phyloP scores from a whole-genome alignment of 2,329 filamentous ascomycete genomes.

The Aspergillus aculeatus region DNA sequence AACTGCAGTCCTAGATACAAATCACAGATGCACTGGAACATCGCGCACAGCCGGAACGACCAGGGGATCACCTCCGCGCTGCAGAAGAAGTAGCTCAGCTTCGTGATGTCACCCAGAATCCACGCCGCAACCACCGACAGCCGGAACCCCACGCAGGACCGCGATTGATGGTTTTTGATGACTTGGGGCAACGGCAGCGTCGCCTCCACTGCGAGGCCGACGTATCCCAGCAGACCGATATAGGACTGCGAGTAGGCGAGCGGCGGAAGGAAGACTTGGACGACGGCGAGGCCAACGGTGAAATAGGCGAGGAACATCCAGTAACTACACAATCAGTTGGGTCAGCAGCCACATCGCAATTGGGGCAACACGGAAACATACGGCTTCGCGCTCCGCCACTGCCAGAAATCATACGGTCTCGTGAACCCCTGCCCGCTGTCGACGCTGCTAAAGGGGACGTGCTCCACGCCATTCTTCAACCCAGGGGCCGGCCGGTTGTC shows the following conservation, averaged over 20 bases:
- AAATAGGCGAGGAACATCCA: constrained; percentile 60
- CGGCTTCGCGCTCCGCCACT: constrained; percentile 57
- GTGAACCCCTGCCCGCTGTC: constrained; percentile 29
- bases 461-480: constrained; percentile 40
- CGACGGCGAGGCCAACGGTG: constrained; percentile 46
- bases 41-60: constrained; percentile 50
- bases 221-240: constrained; percentile 45
- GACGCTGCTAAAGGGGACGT: constrained; percentile 40
- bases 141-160: constrained; percentile 51
- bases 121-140: constrained; percentile 49
- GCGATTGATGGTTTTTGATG: constrained; percentile 47
- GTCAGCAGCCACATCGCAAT: constrained; percentile 2
- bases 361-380: constrained; percentile 30
- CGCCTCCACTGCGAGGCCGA: constrained; percentile 50
- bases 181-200: constrained; percentile 50
- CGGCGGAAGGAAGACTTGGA: constrained; percentile 55
- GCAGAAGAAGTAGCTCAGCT: constrained; percentile 52
- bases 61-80: constrained; percentile 45
- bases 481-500: constrained; percentile 52
- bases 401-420: constrained; percentile 63
- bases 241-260: constrained; percentile 45
- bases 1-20: constrained; percentile 49
- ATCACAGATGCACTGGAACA: constrained; percentile 51
- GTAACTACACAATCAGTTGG: constrained; percentile 42
- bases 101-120: constrained; percentile 52